These are phyloP conservation scores for Tuber indicum DNA, from an alignment of 495 filamentous ascomycete genomes.

Conservation along the genomic window DNA sequence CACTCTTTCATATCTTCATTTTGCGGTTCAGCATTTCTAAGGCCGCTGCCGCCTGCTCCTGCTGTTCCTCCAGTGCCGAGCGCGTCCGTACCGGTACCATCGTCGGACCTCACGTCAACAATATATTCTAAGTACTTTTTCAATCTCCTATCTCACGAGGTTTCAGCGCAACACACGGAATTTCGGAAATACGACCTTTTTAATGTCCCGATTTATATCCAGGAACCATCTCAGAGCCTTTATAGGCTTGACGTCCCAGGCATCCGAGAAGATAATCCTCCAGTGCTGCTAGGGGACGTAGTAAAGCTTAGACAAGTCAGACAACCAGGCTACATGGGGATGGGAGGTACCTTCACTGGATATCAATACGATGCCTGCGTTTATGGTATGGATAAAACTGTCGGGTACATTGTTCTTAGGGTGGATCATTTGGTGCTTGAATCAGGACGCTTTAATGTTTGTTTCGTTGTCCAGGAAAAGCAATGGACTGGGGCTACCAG, in stretches of 20 bases:
- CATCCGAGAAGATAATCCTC: constrained; percentile 46
- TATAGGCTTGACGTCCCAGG: constrained; percentile 44
- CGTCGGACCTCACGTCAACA: constrained; percentile 25
- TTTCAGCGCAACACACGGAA: constrained; percentile 30
- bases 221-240: constrained; percentile 30
- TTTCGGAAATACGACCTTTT: constrained; percentile 39
- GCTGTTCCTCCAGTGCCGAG: constrained; percentile 24
- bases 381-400: constrained; percentile 43
- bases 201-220: constrained; percentile 32
- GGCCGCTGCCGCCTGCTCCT: constrained; percentile 28
- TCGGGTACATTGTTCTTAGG: constrained; percentile 41
- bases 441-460: constrained; percentile 44
- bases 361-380: constrained; percentile 43
- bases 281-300: constrained; percentile 46
- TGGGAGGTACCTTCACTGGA: constrained; percentile 31
- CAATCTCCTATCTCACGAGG: constrained; percentile 33
- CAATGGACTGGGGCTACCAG: constrained; percentile 35
- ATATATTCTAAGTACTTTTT: constrained; percentile 34
- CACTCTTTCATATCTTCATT: constrained; percentile 38
- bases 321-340: constrained; percentile 20
- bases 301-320: constrained; percentile 47
- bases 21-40: constrained; percentile 37
- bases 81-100: constrained; percentile 24
- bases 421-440: constrained; percentile 42
- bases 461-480: constrained; percentile 40